These are phyloP conservation scores for Trichophyton mentagrophytes DNA, from an alignment of 2,329 filamentous ascomycete species.

Conservation along the genomic window DNA sequence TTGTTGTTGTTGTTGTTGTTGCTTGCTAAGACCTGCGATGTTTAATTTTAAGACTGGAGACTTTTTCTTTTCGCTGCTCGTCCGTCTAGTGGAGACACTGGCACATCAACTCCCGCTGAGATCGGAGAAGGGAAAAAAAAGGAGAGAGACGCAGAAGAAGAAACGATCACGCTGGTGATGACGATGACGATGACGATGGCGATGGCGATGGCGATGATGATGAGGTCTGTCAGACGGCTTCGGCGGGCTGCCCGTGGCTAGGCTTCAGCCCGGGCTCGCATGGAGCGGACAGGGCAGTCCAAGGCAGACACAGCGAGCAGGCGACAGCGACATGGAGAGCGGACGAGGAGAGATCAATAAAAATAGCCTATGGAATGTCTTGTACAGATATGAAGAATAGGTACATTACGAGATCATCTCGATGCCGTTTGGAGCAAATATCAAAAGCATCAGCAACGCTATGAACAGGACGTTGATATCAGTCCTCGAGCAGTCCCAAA, in stretches of 20 bases:
- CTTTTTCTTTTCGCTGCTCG: neutral
- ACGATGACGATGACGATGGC: too few species aligned
- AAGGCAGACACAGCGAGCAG: neutral
- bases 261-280: neutral
- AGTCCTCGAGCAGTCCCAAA: neutral
- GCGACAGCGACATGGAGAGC: neutral
- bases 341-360: neutral
- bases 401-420: neutral
- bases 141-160: neutral
- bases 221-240: neutral
- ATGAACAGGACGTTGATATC: neutral
- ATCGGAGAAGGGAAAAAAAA: too few species aligned
- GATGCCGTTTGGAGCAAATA: neutral
- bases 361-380: neutral
- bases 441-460: neutral
- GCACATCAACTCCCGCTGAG: neutral
- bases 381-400: neutral
- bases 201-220: neutral
- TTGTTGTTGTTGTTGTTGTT: neutral
- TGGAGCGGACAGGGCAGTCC: neutral
- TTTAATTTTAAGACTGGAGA: too few species aligned
- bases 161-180: neutral
- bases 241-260: neutral
- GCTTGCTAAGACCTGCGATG: neutral
- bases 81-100: neutral